These are phyloP conservation scores for Vigna reflexopilosa DNA, from an alignment of 306 rosid genomes.

Conservation along the genomic window DNA sequence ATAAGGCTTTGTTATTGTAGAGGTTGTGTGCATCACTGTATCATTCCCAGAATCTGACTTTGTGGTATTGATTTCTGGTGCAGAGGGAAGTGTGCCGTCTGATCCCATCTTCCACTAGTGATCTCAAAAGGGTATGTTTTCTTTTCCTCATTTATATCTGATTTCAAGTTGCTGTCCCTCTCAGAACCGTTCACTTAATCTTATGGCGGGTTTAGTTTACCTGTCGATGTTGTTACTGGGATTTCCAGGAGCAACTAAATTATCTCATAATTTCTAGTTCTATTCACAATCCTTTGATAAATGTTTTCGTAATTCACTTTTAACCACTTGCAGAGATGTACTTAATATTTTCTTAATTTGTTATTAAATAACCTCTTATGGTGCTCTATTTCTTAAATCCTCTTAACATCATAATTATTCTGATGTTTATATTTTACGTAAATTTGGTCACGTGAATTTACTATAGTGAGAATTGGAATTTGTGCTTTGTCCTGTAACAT, in stretches of 20 bases:
- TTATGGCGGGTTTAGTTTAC: constrained; percentile 10
- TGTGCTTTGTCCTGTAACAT: not conserved
- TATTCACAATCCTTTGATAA: constrained; percentile 21
- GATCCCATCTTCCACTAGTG: constrained; percentile 75
- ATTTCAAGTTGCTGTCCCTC: not conserved
- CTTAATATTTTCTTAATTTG: constrained; percentile 5
- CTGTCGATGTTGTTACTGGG: not conserved
- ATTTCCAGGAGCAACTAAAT: constrained; percentile 20
- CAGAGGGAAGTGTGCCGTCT: constrained; percentile 94
- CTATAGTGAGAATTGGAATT: constrained; percentile 1
- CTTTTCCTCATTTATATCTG: constrained; percentile 31
- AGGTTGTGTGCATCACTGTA: constrained; percentile 8
- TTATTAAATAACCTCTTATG: not conserved
- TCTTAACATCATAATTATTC: constrained; percentile 33
- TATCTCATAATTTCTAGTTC: constrained; percentile 20
- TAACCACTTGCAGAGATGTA: constrained; percentile 20
- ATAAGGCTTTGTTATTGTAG: not conserved
- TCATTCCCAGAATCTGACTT: constrained; percentile 33
- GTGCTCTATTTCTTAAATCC: constrained; percentile 15
- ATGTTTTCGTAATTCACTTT: constrained; percentile 22
- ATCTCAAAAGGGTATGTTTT: constrained; percentile 76
- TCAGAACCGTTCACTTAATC: not conserved
- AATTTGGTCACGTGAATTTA: not conserved
- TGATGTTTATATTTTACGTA: constrained; percentile 3
- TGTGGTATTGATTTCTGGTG: constrained; percentile 46